Evolutionary conservation across 306 rosid species (phyloP).

Genomic region (Myrica gale): DNA sequence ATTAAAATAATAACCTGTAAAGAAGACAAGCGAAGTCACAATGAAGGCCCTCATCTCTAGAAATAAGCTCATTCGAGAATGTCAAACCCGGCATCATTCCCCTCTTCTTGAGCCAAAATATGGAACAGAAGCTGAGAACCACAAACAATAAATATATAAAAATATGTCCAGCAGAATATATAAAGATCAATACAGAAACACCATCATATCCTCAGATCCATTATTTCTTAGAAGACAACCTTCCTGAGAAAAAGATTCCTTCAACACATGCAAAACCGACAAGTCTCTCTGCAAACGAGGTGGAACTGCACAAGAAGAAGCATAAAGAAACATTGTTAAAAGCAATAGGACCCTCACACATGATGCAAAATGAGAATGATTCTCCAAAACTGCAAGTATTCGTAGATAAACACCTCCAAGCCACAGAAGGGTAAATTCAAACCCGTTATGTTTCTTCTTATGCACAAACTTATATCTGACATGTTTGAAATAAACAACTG

Average conservation of each 20-base stretch:
- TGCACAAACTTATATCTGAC: background rate
- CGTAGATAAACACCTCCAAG: background rate
- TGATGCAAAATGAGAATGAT: slow-evolving; percentile 9
- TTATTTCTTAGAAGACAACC: slow-evolving; percentile 42
- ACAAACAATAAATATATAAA: slow-evolving; percentile 21
- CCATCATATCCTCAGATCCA: background rate
- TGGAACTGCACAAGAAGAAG: slow-evolving; percentile 59
- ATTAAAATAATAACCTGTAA: slow-evolving; percentile 49
- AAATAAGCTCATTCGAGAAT: slow-evolving; percentile 87
- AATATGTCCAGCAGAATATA: slow-evolving; percentile 13
- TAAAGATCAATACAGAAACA: background rate
- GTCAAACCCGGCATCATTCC: slow-evolving; percentile 88
- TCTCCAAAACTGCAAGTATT: too few species aligned
- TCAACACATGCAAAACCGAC: slow-evolving; percentile 89
- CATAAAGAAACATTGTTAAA: slow-evolving; percentile 31
- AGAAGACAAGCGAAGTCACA: slow-evolving; percentile 95
- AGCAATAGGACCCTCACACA: slow-evolving; percentile 8
- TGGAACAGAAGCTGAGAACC: slow-evolving; percentile 82
- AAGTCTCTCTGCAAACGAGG: slow-evolving; percentile 75
- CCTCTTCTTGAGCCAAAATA: slow-evolving; percentile 93
- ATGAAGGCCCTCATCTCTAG: slow-evolving; percentile 97
- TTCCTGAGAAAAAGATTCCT: slow-evolving; percentile 95
- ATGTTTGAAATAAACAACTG: background rate
- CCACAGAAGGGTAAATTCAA: background rate
- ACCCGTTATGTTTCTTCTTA: background rate